Evolutionary conservation across 768 basidiomycete species (phyloP).

Genomic region (Mycena latifolia): DNA sequence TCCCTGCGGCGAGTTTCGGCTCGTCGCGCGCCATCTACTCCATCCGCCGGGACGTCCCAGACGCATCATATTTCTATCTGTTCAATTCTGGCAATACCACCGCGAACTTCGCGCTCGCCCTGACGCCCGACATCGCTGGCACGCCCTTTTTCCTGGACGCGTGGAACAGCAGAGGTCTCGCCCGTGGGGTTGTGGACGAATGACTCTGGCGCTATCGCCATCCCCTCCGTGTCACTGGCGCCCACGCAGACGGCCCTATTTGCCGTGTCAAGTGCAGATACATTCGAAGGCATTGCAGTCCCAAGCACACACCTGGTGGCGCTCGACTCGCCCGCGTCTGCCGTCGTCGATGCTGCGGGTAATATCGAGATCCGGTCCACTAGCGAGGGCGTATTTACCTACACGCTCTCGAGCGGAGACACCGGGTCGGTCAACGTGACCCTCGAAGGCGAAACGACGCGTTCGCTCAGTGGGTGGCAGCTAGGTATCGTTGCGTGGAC

Average conservation of each 20-base stretch:
- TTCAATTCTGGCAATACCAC: constrained; percentile 27
- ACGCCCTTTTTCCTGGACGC: constrained; percentile 35
- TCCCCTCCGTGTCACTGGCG: constrained; percentile 27
- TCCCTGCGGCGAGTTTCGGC: constrained; percentile 27
- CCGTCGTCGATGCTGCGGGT: constrained; percentile 16
- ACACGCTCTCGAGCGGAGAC: constrained; percentile 19
- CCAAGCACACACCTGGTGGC: constrained; percentile 19
- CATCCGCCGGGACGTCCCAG: constrained; percentile 20
- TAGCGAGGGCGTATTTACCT: constrained; percentile 16
- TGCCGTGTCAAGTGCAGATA: constrained; percentile 21
- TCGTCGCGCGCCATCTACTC: constrained; percentile 19
- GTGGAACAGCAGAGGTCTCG: constrained; percentile 25
- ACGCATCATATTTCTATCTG: constrained; percentile 29
- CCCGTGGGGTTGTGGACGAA: constrained; percentile 30
- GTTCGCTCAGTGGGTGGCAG: constrained; percentile 26
- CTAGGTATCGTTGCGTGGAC: constrained; percentile 35
- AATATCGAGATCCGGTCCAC: constrained; percentile 24
- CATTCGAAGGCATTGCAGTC: constrained; percentile 23
- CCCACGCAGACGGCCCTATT: constrained; percentile 28
- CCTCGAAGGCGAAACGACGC: constrained; percentile 21
- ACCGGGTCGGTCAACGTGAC: constrained; percentile 22
- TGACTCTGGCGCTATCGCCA: constrained; percentile 28
- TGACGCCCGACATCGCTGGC: constrained; percentile 27
- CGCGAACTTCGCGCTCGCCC: constrained; percentile 28
- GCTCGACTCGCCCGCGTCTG: constrained; percentile 22